phyloP scores from a whole-genome alignment of 139 green algal genomes.

The Chara braunii region DNA sequence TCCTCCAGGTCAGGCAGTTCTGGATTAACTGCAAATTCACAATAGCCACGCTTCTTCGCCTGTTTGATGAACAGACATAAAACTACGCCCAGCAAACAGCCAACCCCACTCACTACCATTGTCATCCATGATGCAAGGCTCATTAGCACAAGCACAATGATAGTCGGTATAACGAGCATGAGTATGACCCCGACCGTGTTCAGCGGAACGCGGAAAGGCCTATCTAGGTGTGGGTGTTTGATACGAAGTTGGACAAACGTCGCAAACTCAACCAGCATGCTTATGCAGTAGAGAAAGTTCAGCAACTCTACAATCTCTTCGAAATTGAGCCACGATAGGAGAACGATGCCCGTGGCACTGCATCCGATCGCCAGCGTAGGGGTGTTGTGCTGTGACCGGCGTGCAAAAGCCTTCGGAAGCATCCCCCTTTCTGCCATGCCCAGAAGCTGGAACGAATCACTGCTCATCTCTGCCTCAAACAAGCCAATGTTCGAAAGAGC shows the following conservation, averaged over 20 bases:
- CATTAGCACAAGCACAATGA: too few relatives aligned
- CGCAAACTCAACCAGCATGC: slow-evolving; percentile 88
- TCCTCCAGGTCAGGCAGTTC: too few relatives aligned
- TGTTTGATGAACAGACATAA: too few relatives aligned
- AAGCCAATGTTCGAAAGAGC: slow-evolving; percentile 83
- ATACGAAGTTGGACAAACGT: slow-evolving; percentile 82
- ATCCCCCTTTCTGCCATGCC: slow-evolving; percentile 95
- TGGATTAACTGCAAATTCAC: too few relatives aligned
- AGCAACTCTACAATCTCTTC: slow-evolving; percentile 78
- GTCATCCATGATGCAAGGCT: too few relatives aligned
- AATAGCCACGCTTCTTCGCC: too few relatives aligned
- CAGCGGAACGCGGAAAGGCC: too few relatives aligned
- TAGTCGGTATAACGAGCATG: too few relatives aligned
- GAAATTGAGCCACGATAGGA: slow-evolving; percentile 36
- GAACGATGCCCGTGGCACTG: slow-evolving; percentile 64
- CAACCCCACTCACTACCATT: too few relatives aligned
- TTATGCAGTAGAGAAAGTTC: slow-evolving; percentile 92
- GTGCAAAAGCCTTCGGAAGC: slow-evolving; percentile 62
- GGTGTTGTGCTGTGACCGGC: slow-evolving; percentile 69
- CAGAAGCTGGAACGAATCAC: slow-evolving; percentile 79
- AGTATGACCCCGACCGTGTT: too few relatives aligned
- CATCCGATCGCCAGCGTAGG: slow-evolving; percentile 76
- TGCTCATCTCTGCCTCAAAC: slow-evolving; percentile 92
- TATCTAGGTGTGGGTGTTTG: slow-evolving; percentile 52
- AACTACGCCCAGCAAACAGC: too few relatives aligned